Conservation (phyloP, 805 yeast genomes). For the Suhomyces pyralidae region DNA sequence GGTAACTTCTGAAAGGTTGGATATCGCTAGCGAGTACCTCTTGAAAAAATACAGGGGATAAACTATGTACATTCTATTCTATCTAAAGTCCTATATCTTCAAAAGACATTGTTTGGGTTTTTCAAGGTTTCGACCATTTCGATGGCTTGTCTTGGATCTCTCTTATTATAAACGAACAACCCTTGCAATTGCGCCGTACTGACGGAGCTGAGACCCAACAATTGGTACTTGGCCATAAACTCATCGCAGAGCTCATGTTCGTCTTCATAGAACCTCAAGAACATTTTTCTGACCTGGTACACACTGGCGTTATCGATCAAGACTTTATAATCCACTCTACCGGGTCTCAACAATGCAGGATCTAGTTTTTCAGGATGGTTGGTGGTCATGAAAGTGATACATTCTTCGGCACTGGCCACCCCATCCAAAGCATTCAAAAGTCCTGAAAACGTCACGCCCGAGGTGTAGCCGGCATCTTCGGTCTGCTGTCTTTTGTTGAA, state of each 20-base stretch:
- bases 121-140: slow-evolving; percentile 52
- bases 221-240: slow-evolving; percentile 46
- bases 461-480: slow-evolving; percentile 70
- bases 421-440: slow-evolving; percentile 93
- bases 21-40: slow-evolving; percentile 29
- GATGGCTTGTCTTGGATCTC: slow-evolving; percentile 74
- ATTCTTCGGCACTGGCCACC: slow-evolving; percentile 95
- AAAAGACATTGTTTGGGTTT: slow-evolving; percentile 23
- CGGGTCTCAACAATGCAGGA: slow-evolving; percentile 92
- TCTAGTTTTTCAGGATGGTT: slow-evolving; percentile 94
- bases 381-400: slow-evolving; percentile 96
- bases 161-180: slow-evolving; percentile 86
- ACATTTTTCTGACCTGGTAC: slow-evolving; percentile 79
- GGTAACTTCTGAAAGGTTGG: slow-evolving; percentile 37
- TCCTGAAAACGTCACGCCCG: slow-evolving; percentile 96
- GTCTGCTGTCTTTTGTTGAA: slow-evolving; percentile 78
- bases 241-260: slow-evolving; percentile 52
- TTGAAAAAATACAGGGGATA: slow-evolving; percentile 38
- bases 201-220: slow-evolving; percentile 47
- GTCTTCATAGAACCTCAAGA: slow-evolving; percentile 76
- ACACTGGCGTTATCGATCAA: slow-evolving; percentile 84
- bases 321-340: slow-evolving; percentile 84
- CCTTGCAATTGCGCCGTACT: slow-evolving; percentile 97
- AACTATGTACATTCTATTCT: slow-evolving; percentile 4
- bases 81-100: background rate